Percentiles rank a stretch among this genome's conserved stretches.
These are phyloP conservation scores for Tylopilus sp. DNA, from an alignment of 768 basidiomycete species.

Conservation along the genomic window DNA sequence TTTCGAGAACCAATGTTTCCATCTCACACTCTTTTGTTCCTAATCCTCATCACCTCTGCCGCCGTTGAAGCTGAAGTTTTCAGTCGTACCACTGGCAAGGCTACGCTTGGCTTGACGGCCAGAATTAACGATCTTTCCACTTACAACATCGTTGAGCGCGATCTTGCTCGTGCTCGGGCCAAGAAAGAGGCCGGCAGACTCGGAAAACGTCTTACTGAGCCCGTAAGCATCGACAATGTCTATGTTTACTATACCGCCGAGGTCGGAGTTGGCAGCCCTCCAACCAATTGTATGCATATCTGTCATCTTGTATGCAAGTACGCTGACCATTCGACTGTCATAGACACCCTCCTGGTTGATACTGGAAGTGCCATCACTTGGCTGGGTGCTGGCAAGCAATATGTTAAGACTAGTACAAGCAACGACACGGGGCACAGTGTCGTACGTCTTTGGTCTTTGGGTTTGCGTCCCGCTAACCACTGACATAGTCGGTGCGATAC, in stretches of 20 bases:
- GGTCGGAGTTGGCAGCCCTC: constrained; percentile 24
- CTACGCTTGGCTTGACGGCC: constrained; percentile 10
- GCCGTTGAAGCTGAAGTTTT: neutral
- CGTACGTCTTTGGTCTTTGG: constrained; percentile 3
- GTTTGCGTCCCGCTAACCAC: neutral
- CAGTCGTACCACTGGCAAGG: neutral
- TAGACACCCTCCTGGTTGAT: constrained; percentile 20
- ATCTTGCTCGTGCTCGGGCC: constrained; percentile 14
- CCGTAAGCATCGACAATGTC: constrained; percentile 16
- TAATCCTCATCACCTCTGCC: neutral
- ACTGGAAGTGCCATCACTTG: constrained; percentile 23
- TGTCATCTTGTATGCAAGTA: neutral
- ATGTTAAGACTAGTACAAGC: constrained; percentile 10
- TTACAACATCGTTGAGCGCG: constrained; percentile 7
- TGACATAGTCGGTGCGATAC: neutral
- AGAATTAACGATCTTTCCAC: constrained; percentile 8
- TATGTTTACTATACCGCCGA: constrained; percentile 24
- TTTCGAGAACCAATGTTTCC: neutral
- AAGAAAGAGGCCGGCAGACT: constrained; percentile 1
- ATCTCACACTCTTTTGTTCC: neutral
- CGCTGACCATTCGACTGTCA: neutral
- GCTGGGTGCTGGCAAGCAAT: constrained; percentile 18
- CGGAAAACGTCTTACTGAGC: constrained; percentile 4
- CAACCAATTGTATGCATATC: constrained; percentile 22
- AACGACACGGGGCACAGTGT: constrained; percentile 15